Percentiles rank a stretch among this genome's conserved stretches.
These are phyloP conservation scores for Chaetomidium leptoderma DNA, from an alignment of 495 filamentous ascomycete species.

Conservation along the genomic window DNA sequence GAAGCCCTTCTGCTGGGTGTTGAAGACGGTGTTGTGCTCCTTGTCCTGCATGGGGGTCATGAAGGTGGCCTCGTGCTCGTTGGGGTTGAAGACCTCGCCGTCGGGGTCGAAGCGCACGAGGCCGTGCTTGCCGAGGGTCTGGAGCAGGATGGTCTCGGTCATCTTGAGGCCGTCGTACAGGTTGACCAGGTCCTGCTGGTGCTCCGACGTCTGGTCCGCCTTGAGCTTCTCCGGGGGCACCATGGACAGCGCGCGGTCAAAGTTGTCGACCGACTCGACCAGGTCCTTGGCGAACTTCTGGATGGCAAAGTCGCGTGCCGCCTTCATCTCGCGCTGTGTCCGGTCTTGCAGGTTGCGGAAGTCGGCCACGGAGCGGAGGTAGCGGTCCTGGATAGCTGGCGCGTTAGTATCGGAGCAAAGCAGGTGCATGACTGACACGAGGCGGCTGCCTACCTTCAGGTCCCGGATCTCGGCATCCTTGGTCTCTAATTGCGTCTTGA, in stretches of 20 bases:
- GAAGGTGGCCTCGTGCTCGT: constrained; percentile 93
- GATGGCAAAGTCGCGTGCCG: constrained; percentile 86
- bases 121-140: constrained; percentile 88
- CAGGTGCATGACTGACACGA: too few relatives aligned
- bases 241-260: constrained; percentile 80
- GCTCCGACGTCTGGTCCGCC: constrained; percentile 48
- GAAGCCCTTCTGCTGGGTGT: constrained; percentile 93
- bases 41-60: constrained; percentile 76
- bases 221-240: constrained; percentile 71
- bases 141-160: constrained; percentile 85
- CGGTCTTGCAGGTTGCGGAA: constrained; percentile 97
- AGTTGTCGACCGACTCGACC: constrained; percentile 90
- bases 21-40: constrained; percentile 86
- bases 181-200: constrained; percentile 65
- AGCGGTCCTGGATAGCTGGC: constrained; percentile 65
- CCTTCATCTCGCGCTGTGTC: constrained; percentile 83
- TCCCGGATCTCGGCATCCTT: constrained; percentile 81
- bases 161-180: constrained; percentile 88
- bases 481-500: constrained; percentile 63
- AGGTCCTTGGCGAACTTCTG: constrained; percentile 92
- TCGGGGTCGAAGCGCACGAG: constrained; percentile 82
- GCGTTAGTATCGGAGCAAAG: constrained; percentile 5
- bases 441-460: constrained; percentile 63
- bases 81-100: constrained; percentile 83
- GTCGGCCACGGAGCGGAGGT: constrained; percentile 86